Base-by-base conservation (phyloP, 106 monocot genomes). In the Apostasia ramifera region DNA sequence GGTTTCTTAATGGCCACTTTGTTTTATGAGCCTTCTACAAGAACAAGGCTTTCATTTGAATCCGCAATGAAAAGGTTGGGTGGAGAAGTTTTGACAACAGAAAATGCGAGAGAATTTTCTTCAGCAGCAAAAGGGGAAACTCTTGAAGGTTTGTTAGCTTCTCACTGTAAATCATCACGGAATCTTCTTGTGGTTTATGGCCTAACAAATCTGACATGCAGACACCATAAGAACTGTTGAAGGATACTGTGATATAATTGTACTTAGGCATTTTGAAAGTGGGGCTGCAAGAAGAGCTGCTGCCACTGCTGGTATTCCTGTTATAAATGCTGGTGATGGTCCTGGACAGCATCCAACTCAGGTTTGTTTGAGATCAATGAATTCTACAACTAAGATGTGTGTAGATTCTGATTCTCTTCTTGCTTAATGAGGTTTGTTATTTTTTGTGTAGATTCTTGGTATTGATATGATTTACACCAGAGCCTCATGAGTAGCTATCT, bases 191-290 rank as follows among this genome's bases (percentile, higher is more conserved):
- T 56, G 38, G 45, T 57, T 48, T 55, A 46, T 57, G 39, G 49
- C 39, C 6, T 48, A 57, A 48, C 47, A 47, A 57, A 40, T 14
- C 57, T 57, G 54, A 59, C 71, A 14, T 81, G 44, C 71, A 97
- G 98, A 98, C 59, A 97, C 89, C 12, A 98, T 98, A 75, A 98
- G 98, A 76, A 98, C 93, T 8, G 89, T 98, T n/a, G 98, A 98
- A 77, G 93, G 93, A 10, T 98, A 98, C 56, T 73, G 90, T 44
- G 98, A 98, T 81, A 93, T 98, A 69, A 98, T 98, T 67, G 93
- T 98, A 46, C 70, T 98, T 73, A 83, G 98, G 46, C 98, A 98
- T 69, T 98, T 98, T 74, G 98, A 98, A 73, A 90, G 92, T 80
- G 98, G 98, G 46, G 87, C 98, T 52, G 98, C 98, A 1, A 81